Base-by-base conservation (phyloP, 192 early-diverging fungal species). In the Rhizoclosmatium sp. region DNA sequence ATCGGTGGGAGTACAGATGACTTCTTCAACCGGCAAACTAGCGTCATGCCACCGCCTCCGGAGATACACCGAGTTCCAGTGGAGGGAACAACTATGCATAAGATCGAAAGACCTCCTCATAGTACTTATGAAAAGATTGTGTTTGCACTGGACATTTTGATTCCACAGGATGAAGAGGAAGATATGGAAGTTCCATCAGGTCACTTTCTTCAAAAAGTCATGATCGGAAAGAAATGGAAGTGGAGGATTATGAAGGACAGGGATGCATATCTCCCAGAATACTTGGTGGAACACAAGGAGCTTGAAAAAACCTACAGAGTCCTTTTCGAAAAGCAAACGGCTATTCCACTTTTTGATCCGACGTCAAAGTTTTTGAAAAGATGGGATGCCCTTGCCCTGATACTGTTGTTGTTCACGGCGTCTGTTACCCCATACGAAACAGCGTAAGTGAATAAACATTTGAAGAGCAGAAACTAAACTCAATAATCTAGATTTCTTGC, bases 391-490 rank as follows among this genome's bases (percentile, higher is more conserved):
- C 72, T 88, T n/a, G 75, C 83, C 23, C 48, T 88, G 59, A 19
- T 83, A 7, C 59, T 88, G 61, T 72, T 88, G n/a, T 65, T 88
- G n/a, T 88, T 84, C 60, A 88, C 87, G 7, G 87, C 87, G 3
- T 79, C 79, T 23, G 83, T 86, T 7, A 88, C 87, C 14, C 87
- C 87, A 4, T 88, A 82, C 56, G 85, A 88, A 73, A 86, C 84
- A 31, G 87, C 87, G 86, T 87, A 77, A 80, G 79, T 83, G 48
- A 44, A 75, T 47, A 12, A 12, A 39, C 40, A 46, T 42, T 68
- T 4, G 14, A 19, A 76, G 19, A 42, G 23, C 5, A 65, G 12
- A 65, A 65, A 40, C 31, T 77, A 40, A 5, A 47, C 16, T 14
- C 19, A 46, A 23, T 44, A 54, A 44, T 48, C 3, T 40, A 79